These are phyloP conservation scores for Ustilago bromivora DNA, from an alignment of 1,284 basidiomycete genomes.

Conservation along the genomic window DNA sequence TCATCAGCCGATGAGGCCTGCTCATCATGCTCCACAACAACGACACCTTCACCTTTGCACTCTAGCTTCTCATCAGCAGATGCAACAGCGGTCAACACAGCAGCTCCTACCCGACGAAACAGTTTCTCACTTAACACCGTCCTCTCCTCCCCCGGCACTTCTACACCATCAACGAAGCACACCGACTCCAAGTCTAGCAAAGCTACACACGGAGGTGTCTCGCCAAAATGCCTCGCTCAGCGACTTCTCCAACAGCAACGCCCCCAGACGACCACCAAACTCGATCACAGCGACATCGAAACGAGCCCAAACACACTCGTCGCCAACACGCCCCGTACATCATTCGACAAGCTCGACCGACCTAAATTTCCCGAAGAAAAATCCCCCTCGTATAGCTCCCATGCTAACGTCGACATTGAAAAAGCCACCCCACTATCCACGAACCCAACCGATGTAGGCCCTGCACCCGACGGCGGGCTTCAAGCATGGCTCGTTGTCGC, in stretches of 20 bases:
- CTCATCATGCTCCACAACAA: slow-evolving; percentile 22
- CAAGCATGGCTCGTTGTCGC: slow-evolving; percentile 49
- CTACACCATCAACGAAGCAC: slow-evolving; percentile 2
- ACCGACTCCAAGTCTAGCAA: slow-evolving; percentile 1
- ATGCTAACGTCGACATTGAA: slow-evolving; percentile 14
- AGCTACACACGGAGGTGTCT: slow-evolving; percentile 20
- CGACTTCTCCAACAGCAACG: slow-evolving; percentile 37
- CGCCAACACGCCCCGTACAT: slow-evolving; percentile 38
- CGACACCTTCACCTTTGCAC: slow-evolving; percentile 20
- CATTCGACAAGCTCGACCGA: slow-evolving; percentile 33
- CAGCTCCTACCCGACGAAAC: slow-evolving; percentile 48
- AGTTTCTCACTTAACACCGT: slow-evolving; percentile 18
- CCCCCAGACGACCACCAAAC: background rate
- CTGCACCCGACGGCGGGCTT: slow-evolving; percentile 46
- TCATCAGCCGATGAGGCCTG: slow-evolving; percentile 18
- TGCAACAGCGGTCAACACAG: slow-evolving; percentile 48
- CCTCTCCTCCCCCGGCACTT: background rate
- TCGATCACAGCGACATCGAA: slow-evolving; percentile 10
- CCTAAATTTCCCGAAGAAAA: slow-evolving; percentile 11
- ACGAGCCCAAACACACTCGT: slow-evolving; percentile 37
- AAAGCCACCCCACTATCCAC: background rate
- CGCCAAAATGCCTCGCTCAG: slow-evolving; percentile 46
- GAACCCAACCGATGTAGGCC: background rate
- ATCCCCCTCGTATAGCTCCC: background rate
- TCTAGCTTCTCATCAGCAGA: slow-evolving; percentile 36